Evolutionary conservation across 2,329 filamentous ascomycete genomes (phyloP).

Genomic region (Epichloe sylvatica): DNA sequence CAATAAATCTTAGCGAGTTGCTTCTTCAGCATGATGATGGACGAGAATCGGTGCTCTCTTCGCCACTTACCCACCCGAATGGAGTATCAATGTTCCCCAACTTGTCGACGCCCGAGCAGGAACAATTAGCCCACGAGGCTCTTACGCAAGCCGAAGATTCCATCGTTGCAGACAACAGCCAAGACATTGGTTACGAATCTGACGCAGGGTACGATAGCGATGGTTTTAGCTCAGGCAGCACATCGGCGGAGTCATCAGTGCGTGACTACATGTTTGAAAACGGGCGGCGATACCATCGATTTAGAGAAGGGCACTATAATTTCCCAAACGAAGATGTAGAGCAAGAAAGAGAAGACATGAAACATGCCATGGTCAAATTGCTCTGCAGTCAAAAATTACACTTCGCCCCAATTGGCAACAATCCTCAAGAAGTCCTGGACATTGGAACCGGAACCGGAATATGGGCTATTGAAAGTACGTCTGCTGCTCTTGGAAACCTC

Average conservation of each 20-base stretch:
- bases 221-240: conserved; percentile 21
- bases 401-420: conserved; percentile 35
- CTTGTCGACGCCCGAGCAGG: conserved; percentile 22
- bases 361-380: conserved; percentile 37
- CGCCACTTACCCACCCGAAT: conserved; percentile 25
- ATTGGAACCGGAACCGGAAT: conserved; percentile 46
- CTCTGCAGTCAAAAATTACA: conserved; percentile 34
- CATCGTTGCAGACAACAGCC: conserved; percentile 21
- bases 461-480: conserved; percentile 42
- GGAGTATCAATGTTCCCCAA: conserved; percentile 23
- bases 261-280: conserved; percentile 41
- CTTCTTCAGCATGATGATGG: conserved; percentile 1
- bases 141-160: conserved; percentile 22
- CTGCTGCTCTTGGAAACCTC: background rate
- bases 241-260: conserved; percentile 26
- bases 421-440: conserved; percentile 38
- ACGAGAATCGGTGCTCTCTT: conserved; percentile 11
- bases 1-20: background rate
- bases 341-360: conserved; percentile 44
- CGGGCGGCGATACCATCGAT: conserved; percentile 44
- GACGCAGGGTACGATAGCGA: conserved; percentile 27
- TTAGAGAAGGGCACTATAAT: conserved; percentile 39
- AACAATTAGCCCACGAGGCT: conserved; percentile 22
- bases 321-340: conserved; percentile 48
- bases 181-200: conserved; percentile 11